A percentile compares a stretch with the other conserved stretches of the same genome.
phyloP scores from a whole-genome alignment of 2,329 filamentous ascomycete species.

The Exophiala aquamarina region DNA sequence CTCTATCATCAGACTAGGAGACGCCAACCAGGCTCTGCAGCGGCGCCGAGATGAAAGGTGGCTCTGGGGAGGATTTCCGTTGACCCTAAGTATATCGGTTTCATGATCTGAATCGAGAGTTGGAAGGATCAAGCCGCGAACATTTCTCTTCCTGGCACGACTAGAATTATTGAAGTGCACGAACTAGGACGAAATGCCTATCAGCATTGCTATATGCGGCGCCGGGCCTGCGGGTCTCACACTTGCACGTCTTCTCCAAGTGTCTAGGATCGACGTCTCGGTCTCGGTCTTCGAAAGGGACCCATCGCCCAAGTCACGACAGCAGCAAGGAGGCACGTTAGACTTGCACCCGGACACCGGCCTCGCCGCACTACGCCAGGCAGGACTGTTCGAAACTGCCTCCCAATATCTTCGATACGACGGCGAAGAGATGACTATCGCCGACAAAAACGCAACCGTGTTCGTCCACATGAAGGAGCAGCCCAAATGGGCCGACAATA shows the following conservation, averaged over 20 bases:
- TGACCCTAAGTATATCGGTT: too few species aligned
- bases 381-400: constrained; percentile 35
- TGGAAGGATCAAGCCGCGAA: too few species aligned
- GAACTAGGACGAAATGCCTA: too few species aligned
- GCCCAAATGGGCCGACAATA: constrained; percentile 9
- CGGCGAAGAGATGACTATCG: constrained; percentile 42
- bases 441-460: constrained; percentile 40
- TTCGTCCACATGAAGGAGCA: constrained; percentile 28
- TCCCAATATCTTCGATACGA: constrained; percentile 38
- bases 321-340: constrained; percentile 36
- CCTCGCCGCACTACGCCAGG: constrained; percentile 33
- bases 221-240: constrained; percentile 36
- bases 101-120: too few species aligned
- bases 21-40: too few species aligned
- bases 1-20: too few species aligned
- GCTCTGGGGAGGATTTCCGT: too few species aligned
- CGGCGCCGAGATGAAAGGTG: too few species aligned
- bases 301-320: constrained; percentile 28
- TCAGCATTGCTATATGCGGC: constrained; percentile 35
- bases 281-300: constrained; percentile 36
- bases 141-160: too few species aligned
- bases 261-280: constrained; percentile 17
- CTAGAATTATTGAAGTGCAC: too few species aligned
- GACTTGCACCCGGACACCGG: constrained; percentile 37
- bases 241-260: constrained; percentile 36